These are phyloP conservation scores for Tetrapisispora namnaoensis DNA, from an alignment of 805 yeast genomes.

Conservation along the genomic window DNA sequence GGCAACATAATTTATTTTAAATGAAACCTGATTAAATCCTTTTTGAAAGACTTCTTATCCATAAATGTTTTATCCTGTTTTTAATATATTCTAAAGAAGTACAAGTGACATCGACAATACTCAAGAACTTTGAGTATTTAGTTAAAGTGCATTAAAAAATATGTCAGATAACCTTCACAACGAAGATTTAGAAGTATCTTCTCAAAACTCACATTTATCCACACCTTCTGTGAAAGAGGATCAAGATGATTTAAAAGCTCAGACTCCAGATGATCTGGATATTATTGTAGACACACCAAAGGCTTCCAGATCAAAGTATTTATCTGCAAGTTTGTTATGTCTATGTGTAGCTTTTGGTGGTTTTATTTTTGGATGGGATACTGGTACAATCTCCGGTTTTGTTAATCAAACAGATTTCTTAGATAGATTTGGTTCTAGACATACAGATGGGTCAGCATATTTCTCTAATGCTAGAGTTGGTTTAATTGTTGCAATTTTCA, in stretches of 20 bases:
- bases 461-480: constrained; percentile 48
- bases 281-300: constrained; percentile 20
- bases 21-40: no score
- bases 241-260: background rate
- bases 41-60: no score
- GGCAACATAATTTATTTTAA: no score
- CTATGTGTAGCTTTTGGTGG: constrained; percentile 60
- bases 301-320: constrained; percentile 29
- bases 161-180: background rate
- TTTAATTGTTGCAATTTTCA: constrained; percentile 50
- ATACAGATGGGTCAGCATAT: constrained; percentile 25
- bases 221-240: background rate
- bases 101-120: background rate
- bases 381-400: constrained; percentile 56
- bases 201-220: background rate
- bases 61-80: no score
- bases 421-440: constrained; percentile 41
- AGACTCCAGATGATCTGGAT: constrained; percentile 1
- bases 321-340: constrained; percentile 26
- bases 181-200: background rate
- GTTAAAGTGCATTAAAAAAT: background rate
- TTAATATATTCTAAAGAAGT: background rate
- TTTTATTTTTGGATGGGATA: constrained; percentile 69
- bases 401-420: constrained; percentile 48
- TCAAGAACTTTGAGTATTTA: background rate